Conservation (phyloP, 106 monocot species). For the Platanthera guangdongensis region DNA sequence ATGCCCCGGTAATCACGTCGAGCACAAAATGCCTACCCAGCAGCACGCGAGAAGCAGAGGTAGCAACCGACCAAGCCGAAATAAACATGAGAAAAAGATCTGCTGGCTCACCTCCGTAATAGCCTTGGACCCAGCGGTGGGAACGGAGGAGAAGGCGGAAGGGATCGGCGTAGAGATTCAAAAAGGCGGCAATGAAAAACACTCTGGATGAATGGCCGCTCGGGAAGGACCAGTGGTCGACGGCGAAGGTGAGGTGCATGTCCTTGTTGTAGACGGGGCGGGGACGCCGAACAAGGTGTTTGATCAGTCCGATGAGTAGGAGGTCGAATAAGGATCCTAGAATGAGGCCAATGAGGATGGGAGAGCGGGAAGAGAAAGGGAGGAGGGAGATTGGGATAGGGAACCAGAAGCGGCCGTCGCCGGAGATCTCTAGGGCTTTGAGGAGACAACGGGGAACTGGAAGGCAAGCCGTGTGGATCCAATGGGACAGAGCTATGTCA, state of each 20-base stretch:
- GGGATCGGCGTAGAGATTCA: conserved; percentile 21
- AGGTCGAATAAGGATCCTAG: conserved; percentile 64
- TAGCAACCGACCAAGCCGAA: conserved; percentile 48
- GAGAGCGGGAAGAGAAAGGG: conserved; percentile 18
- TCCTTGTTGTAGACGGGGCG: conserved; percentile 82
- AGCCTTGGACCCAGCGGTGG: conserved; percentile 1
- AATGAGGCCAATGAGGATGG: conserved; percentile 35
- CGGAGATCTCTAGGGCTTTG: conserved; percentile 74
- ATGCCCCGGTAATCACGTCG: conserved; percentile 72
- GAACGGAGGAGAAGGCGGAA: conserved; percentile 7
- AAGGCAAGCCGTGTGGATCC: conserved; percentile 42
- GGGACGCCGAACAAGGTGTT: conserved; percentile 72
- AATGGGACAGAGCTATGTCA: conserved; percentile 54
- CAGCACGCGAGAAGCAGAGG: conserved; percentile 66
- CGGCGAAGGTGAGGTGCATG: conserved; percentile 54
- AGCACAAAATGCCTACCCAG: conserved; percentile 82
- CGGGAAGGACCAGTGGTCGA: conserved; percentile 95
- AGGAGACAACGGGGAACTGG: conserved; percentile 59
- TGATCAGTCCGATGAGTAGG: conserved; percentile 66
- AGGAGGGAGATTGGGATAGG: conserved; percentile 66
- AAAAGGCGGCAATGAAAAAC: conserved; percentile 65
- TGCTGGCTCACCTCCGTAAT: conserved; percentile 7
- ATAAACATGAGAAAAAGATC: conserved; percentile 16
- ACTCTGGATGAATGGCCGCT: conserved; percentile 95
- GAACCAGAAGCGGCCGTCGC: conserved; percentile 87